phyloP scores from a whole-genome alignment of 148 eudicot genomes.

The Nepenthes mirabilis region DNA sequence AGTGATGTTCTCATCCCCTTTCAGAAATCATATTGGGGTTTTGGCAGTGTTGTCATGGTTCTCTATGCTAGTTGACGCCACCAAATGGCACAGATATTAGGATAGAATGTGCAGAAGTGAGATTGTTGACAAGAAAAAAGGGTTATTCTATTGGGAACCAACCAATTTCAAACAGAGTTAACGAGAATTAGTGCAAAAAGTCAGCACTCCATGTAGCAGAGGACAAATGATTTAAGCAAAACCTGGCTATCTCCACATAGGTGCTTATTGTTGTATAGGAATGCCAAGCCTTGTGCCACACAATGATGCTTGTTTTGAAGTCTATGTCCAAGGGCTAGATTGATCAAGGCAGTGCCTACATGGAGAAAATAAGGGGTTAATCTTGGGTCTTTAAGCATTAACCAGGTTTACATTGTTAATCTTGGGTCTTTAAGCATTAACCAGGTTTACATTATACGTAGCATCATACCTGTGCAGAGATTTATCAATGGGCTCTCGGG shows the following conservation, averaged over 20 bases:
- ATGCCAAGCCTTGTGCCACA: conserved; percentile 75
- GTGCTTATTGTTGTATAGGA: conserved; percentile 58
- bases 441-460: too few relatives aligned
- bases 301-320: conserved; percentile 92
- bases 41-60: too few relatives aligned
- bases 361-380: neutral
- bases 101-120: too few relatives aligned
- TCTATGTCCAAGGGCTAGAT: conserved; percentile 69
- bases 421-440: too few relatives aligned
- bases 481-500: conserved; percentile 74
- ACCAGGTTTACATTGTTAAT: too few relatives aligned
- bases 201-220: too few relatives aligned
- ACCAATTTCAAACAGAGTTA: neutral
- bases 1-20: neutral
- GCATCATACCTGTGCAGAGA: conserved; percentile 55
- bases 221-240: neutral
- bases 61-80: too few relatives aligned
- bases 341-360: conserved; percentile 64
- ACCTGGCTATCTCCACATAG: conserved; percentile 68
- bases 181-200: neutral
- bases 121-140: too few relatives aligned
- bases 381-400: too few relatives aligned
- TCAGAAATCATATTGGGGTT: neutral
- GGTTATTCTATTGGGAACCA: too few relatives aligned
- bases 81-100: too few relatives aligned